Conservation (phyloP, 768 basidiomycete species). For the Rhodosporidiobolus sp. region DNA sequence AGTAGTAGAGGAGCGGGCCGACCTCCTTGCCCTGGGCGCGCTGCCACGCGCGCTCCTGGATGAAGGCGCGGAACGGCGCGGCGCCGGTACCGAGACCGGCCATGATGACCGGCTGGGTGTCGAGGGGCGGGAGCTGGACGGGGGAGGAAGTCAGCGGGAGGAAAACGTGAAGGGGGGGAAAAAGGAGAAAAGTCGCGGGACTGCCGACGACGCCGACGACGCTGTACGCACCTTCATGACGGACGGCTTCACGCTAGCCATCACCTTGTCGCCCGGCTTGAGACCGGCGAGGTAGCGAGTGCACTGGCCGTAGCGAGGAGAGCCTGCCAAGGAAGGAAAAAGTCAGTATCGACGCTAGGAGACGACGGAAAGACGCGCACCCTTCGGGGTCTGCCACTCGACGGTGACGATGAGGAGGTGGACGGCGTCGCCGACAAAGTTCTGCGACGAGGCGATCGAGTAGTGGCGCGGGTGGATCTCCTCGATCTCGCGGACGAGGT, state of each 20-base stretch:
- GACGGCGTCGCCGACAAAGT: constrained; percentile 88
- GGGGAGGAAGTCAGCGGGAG: not conserved
- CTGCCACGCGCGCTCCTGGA: constrained; percentile 88
- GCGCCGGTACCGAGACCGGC: constrained; percentile 97
- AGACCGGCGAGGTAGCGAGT: constrained; percentile 88
- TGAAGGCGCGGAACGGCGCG: constrained; percentile 98
- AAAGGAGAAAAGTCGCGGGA: too few relatives aligned
- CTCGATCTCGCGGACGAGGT: constrained; percentile 72
- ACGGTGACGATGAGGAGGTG: constrained; percentile 95
- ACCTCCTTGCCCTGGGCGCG: constrained; percentile 70
- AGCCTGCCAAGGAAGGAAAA: constrained; percentile 54
- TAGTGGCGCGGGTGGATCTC: constrained; percentile 98
- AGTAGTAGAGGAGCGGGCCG: constrained; percentile 96
- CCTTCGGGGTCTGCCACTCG: constrained; percentile 81
- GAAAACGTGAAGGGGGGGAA: constrained; percentile 25
- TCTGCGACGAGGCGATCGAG: constrained; percentile 93
- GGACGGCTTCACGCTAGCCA: constrained; percentile 95
- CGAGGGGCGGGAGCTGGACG: constrained; percentile 71
- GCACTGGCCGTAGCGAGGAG: constrained; percentile 83
- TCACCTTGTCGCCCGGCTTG: constrained; percentile 82
- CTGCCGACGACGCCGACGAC: too few relatives aligned
- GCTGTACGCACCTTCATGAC: constrained; percentile 96
- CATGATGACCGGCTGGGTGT: constrained; percentile 91
- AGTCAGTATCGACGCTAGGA: not conserved
- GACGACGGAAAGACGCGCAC: constrained; percentile 50